These are phyloP conservation scores for Camillea tinctor DNA, from an alignment of 2,329 filamentous ascomycete species.

Conservation along the genomic window DNA sequence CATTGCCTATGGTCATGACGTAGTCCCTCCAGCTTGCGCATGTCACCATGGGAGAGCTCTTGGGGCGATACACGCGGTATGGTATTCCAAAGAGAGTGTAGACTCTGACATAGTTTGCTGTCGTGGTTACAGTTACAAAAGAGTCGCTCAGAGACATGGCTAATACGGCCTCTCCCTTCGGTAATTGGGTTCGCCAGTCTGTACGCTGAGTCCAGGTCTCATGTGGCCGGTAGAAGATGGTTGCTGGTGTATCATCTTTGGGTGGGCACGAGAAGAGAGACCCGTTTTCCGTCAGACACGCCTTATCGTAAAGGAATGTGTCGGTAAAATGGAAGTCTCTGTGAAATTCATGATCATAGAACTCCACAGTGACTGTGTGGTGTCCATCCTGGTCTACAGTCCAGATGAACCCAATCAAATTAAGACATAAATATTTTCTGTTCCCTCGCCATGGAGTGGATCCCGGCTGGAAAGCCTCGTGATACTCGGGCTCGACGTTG, in stretches of 20 bases:
- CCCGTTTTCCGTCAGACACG: conserved; percentile 83
- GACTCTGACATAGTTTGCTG: conserved; percentile 82
- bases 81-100: conserved; percentile 93
- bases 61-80: conserved; percentile 84
- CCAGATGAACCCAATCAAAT: conserved; percentile 93
- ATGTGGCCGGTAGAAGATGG: conserved; percentile 94
- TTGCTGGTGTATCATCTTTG: conserved; percentile 63
- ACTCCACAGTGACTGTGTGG: conserved; percentile 93
- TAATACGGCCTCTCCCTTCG: conserved; percentile 78
- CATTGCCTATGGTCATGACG: conserved; percentile 93
- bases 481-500: conserved; percentile 63
- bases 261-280: conserved; percentile 82
- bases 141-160: conserved; percentile 90
- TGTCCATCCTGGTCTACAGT: conserved; percentile 93
- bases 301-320: conserved; percentile 93
- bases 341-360: conserved; percentile 91
- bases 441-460: conserved; percentile 96
- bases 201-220: conserved; percentile 91
- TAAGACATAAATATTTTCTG: conserved; percentile 88
- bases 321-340: conserved; percentile 98
- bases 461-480: conserved; percentile 87
- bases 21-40: conserved; percentile 96
- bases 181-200: conserved; percentile 89
- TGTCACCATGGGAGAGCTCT: conserved; percentile 84
- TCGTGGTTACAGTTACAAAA: conserved; percentile 87